phyloP scores from a whole-genome alignment of 176 grass and related monocot genomes.

The Oryza glumipatula region DNA sequence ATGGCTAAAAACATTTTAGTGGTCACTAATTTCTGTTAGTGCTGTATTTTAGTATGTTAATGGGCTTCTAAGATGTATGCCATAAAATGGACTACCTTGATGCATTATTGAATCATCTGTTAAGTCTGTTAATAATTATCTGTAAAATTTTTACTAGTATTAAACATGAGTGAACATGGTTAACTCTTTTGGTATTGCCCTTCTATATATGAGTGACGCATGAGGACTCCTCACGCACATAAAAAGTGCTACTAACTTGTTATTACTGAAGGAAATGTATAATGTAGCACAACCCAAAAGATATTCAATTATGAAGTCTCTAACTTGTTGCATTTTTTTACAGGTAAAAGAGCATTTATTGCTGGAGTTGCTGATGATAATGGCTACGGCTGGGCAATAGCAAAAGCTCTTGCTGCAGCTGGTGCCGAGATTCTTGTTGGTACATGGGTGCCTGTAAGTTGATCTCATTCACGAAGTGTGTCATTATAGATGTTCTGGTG shows the following conservation, averaged over 20 bases:
- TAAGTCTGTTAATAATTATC: background rate
- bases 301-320: conserved; percentile 5
- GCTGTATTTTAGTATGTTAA: background rate
- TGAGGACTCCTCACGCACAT: background rate
- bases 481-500: background rate
- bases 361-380: conserved; percentile 98
- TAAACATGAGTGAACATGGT: background rate
- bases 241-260: background rate
- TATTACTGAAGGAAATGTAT: background rate
- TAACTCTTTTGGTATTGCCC: background rate
- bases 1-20: background rate
- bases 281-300: background rate
- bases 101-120: background rate
- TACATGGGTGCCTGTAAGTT: conserved; percentile 96
- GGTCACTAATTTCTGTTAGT: background rate
- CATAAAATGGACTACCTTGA: background rate
- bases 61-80: background rate
- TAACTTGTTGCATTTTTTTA: conserved; percentile 12
- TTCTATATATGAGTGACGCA: background rate
- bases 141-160: background rate
- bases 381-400: conserved; percentile 99
- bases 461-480: conserved; percentile 17
- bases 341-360: conserved; percentile 97
- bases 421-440: conserved; percentile 97
- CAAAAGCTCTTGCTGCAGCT: conserved; percentile 93